Conservation (phyloP, 129 eudicot genomes). For the Arctium lappa region DNA sequence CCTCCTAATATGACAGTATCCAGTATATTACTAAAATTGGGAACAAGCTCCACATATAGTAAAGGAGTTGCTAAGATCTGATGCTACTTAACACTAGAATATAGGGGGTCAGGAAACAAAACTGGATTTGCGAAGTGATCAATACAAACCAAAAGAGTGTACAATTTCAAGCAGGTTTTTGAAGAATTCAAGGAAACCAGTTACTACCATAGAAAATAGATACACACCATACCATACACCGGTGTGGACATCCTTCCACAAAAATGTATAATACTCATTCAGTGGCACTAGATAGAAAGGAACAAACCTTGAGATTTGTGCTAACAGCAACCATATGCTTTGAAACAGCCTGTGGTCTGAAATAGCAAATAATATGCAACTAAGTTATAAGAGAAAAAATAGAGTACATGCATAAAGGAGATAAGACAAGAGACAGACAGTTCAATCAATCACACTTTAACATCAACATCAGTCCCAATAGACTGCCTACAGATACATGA, state of each 20-base stretch:
- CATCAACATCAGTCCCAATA: not conserved
- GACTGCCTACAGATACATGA: not conserved
- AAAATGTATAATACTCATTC: not conserved
- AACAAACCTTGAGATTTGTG: conserved; percentile 79
- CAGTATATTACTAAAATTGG: no score
- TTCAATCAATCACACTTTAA: not conserved
- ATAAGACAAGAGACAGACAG: not conserved
- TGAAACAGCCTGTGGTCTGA: conserved; percentile 89
- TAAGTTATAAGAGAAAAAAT: not conserved
- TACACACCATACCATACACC: not conserved
- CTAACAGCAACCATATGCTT: conserved; percentile 99
- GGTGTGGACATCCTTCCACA: not conserved
- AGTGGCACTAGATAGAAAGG: not conserved
- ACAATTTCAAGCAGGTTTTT: not conserved
- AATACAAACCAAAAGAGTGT: not conserved
- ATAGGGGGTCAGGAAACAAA: not conserved
- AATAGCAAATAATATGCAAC: conserved; percentile 13
- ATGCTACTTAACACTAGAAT: no score
- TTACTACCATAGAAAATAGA: not conserved
- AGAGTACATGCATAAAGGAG: not conserved
- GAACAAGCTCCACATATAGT: no score
- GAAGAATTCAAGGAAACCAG: not conserved
- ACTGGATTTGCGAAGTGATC: not conserved
- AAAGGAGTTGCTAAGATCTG: no score
- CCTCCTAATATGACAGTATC: no score